Evolutionary conservation across 2,329 filamentous ascomycete species (phyloP).

Genomic region (Alternaria triticina): DNA sequence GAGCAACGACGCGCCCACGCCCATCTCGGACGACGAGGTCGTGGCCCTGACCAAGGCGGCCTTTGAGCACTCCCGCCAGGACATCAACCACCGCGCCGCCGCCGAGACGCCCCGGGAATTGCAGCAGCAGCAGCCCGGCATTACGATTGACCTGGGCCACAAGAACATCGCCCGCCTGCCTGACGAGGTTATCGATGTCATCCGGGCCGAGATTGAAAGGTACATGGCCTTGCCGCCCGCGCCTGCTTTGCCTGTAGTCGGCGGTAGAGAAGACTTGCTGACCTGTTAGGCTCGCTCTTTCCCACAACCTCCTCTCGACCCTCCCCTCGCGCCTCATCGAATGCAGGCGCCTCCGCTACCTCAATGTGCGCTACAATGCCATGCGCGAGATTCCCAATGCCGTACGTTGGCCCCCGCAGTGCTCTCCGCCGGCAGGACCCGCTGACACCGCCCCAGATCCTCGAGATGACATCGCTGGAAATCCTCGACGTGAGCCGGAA

Average conservation of each 20-base stretch:
- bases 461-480: slow-evolving; percentile 83
- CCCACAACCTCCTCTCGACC: slow-evolving; percentile 77
- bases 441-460: slow-evolving; percentile 66
- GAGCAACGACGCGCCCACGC: slow-evolving; percentile 49
- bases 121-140: slow-evolving; percentile 68
- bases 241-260: not conserved
- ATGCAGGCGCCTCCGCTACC: slow-evolving; percentile 77
- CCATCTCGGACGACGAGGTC: slow-evolving; percentile 68
- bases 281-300: slow-evolving; percentile 71
- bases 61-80: slow-evolving; percentile 70
- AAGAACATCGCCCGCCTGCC: slow-evolving; percentile 74
- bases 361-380: slow-evolving; percentile 79
- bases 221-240: slow-evolving; percentile 42
- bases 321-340: slow-evolving; percentile 75
- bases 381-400: slow-evolving; percentile 71
- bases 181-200: slow-evolving; percentile 76
- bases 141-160: slow-evolving; percentile 79
- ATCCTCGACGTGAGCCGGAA: slow-evolving; percentile 93
- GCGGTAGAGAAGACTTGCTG: not conserved
- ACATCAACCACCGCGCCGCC: slow-evolving; percentile 59
- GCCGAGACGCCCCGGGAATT: slow-evolving; percentile 64
- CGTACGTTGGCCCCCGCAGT: slow-evolving; percentile 54
- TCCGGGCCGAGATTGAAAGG: slow-evolving; percentile 76
- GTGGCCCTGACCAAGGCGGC: slow-evolving; percentile 70
- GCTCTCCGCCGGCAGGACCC: not conserved